Evolutionary conservation across 495 filamentous ascomycete genomes (phyloP).

Genomic region (Baudoinia panamericana): DNA sequence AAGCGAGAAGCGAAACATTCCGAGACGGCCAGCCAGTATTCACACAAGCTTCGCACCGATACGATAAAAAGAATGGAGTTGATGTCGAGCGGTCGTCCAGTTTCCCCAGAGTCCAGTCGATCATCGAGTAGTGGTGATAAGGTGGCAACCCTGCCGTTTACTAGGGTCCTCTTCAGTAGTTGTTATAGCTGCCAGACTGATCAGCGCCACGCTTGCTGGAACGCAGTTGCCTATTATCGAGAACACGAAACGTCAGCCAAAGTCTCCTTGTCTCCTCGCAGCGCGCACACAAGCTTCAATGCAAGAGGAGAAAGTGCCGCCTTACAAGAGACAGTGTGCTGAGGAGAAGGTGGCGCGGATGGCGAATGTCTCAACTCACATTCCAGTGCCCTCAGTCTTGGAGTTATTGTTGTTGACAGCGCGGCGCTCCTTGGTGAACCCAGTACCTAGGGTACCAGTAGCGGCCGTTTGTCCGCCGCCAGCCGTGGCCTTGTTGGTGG

Average conservation of each 20-base stretch:
- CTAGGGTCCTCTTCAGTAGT: constrained; percentile 25
- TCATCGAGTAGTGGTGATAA: background rate
- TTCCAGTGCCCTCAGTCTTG: constrained; percentile 73
- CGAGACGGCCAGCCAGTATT: too few relatives aligned
- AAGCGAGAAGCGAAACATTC: constrained; percentile 15
- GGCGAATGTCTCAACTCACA: constrained; percentile 61
- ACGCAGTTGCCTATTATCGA: constrained; percentile 31
- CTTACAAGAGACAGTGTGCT: constrained; percentile 68
- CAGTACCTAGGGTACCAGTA: constrained; percentile 55
- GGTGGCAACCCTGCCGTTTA: constrained; percentile 17
- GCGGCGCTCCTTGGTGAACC: constrained; percentile 31
- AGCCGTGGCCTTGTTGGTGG: constrained; percentile 45
- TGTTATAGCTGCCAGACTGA: constrained; percentile 19
- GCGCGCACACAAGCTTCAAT: constrained; percentile 8
- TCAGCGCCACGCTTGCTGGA: constrained; percentile 32
- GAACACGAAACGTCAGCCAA: constrained; percentile 17
- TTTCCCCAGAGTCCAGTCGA: too few relatives aligned
- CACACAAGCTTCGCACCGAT: too few relatives aligned
- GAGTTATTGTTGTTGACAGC: constrained; percentile 35
- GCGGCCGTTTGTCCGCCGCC: constrained; percentile 45
- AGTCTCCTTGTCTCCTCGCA: constrained; percentile 13
- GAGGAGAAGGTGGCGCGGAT: constrained; percentile 1
- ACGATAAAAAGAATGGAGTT: too few relatives aligned
- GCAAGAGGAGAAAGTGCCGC: constrained; percentile 59
- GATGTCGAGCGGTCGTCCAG: too few relatives aligned